Evolutionary conservation across 352 stramenopile species (phyloP).

Genomic region (Nothophytophthora sp.): DNA sequence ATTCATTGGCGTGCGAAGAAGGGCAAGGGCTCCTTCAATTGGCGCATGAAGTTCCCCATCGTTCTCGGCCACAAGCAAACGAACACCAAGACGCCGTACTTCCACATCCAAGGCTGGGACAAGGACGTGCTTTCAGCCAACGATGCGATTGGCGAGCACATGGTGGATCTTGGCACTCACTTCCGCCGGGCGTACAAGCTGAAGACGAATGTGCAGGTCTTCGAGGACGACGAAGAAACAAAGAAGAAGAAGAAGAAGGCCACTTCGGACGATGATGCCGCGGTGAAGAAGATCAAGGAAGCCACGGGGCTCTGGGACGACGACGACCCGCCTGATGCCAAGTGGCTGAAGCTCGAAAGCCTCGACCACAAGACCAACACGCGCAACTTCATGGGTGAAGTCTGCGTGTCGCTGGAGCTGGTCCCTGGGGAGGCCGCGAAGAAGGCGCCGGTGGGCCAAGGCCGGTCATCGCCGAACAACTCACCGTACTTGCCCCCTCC

Average conservation of each 20-base stretch:
- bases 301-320: constrained; percentile 81
- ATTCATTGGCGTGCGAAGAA: constrained; percentile 91
- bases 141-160: constrained; percentile 74
- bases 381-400: constrained; percentile 57
- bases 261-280: constrained; percentile 68
- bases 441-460: constrained; percentile 67
- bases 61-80: constrained; percentile 78
- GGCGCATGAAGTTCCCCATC: constrained; percentile 92
- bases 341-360: constrained; percentile 76
- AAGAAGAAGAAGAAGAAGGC: constrained; percentile 24
- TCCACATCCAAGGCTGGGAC: constrained; percentile 85
- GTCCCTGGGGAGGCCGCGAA: constrained; percentile 56
- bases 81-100: constrained; percentile 59
- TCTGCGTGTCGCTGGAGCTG: constrained; percentile 79
- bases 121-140: constrained; percentile 78
- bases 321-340: constrained; percentile 74
- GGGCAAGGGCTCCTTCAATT: constrained; percentile 91
- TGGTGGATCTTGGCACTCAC: constrained; percentile 65
- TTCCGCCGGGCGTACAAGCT: constrained; percentile 73
- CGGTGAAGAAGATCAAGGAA: constrained; percentile 65
- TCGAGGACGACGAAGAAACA: constrained; percentile 34
- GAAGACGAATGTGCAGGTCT: constrained; percentile 71
- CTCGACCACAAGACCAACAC: constrained; percentile 58
- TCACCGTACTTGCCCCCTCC: constrained; percentile 77
- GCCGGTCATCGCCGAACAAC: constrained; percentile 78